Conservation (phyloP, 2,329 filamentous ascomycete genomes). For the Zymoseptoria ardabiliae region DNA sequence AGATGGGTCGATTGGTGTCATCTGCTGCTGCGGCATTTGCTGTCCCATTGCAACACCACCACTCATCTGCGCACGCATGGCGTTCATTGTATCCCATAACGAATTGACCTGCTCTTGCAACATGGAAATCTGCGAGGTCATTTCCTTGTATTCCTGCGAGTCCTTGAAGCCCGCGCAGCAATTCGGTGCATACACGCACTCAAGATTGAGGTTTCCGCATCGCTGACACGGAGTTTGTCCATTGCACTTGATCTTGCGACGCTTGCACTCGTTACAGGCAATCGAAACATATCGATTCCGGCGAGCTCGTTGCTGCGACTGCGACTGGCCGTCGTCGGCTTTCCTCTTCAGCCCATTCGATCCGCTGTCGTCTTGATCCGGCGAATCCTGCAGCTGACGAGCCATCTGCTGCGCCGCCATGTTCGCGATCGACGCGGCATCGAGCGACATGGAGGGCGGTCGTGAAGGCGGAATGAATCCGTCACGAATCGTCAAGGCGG, state of each 20-base stretch:
- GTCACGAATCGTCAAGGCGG: background rate
- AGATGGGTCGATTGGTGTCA: conserved; percentile 30
- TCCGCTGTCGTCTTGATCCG: conserved; percentile 11
- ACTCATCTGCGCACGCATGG: conserved; percentile 50
- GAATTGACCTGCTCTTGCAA: conserved; percentile 80
- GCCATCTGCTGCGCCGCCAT: conserved; percentile 11
- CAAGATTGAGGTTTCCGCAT: conserved; percentile 56
- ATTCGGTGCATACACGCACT: conserved; percentile 59
- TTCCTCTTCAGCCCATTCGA: conserved; percentile 34
- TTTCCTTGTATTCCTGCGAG: conserved; percentile 80
- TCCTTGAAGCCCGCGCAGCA: conserved; percentile 82
- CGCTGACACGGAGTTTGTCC: conserved; percentile 58
- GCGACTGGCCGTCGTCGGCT: conserved; percentile 36
- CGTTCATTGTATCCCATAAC: conserved; percentile 64
- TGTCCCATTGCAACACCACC: conserved; percentile 3
- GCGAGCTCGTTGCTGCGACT: conserved; percentile 48
- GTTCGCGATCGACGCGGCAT: conserved; percentile 11
- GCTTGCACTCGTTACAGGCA: conserved; percentile 60
- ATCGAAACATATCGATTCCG: conserved; percentile 62
- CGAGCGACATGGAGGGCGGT: conserved; percentile 1
- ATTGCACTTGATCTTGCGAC: conserved; percentile 63
- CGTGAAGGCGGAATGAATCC: background rate
- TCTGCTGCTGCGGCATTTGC: conserved; percentile 10
- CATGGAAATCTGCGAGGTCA: conserved; percentile 64
- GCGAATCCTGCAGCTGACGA: conserved; percentile 12